phyloP scores from a whole-genome alignment of 2,329 filamentous ascomycete genomes.

The Colletotrichum chrysophilum region DNA sequence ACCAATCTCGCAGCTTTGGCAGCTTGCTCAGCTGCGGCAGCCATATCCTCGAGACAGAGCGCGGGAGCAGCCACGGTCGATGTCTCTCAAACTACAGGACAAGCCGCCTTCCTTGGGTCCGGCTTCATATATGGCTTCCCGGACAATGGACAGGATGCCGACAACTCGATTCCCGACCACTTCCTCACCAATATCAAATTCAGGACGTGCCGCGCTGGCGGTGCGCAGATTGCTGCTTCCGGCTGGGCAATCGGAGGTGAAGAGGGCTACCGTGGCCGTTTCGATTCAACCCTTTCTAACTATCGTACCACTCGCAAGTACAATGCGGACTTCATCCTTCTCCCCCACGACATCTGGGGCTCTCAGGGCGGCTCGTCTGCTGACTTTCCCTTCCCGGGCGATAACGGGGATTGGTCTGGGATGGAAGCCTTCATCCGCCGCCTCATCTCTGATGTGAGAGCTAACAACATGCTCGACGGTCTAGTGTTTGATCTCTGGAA shows the following conservation, averaged over 20 bases:
- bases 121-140: not conserved
- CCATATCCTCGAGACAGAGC: not conserved
- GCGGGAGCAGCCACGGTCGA: not conserved
- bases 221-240: not conserved
- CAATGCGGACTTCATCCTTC: not conserved
- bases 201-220: not conserved
- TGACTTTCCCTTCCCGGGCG: not conserved
- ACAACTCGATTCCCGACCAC: not conserved
- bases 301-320: not conserved
- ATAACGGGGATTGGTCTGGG: not conserved
- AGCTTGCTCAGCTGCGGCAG: not conserved
- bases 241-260: not conserved
- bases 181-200: not conserved
- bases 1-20: not conserved
- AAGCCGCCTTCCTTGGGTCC: not conserved
- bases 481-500: not conserved
- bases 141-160: not conserved
- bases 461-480: not conserved
- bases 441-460: not conserved
- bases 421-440: not conserved
- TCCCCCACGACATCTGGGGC: slow-evolving; percentile 16
- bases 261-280: not conserved
- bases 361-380: not conserved
- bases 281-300: not conserved
- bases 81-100: not conserved